phyloP scores from a whole-genome alignment of 352 stramenopile species.

The Phytophthora niederhauseri region DNA sequence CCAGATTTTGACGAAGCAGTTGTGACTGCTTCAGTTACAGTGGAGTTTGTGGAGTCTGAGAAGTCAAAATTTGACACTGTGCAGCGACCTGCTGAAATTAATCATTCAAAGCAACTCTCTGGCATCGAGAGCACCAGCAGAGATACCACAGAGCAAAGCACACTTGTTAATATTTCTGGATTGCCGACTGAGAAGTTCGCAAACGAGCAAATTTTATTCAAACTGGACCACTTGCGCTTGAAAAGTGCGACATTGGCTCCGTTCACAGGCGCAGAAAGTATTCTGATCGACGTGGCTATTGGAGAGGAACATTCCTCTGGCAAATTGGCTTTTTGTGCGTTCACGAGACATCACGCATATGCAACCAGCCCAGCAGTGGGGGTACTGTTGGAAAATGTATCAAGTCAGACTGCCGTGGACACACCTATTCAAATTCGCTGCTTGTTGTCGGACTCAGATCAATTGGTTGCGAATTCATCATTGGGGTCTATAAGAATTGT shows the following conservation, averaged over 20 bases:
- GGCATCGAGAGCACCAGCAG: not conserved
- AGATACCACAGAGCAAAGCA: not conserved
- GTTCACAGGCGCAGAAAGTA: conserved; percentile 42
- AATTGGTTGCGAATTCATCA: conserved; percentile 23
- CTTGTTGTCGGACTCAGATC: conserved; percentile 23
- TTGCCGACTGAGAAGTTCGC: not conserved
- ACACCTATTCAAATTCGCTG: conserved; percentile 31
- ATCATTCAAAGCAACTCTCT: not conserved
- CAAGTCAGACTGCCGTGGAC: conserved; percentile 1
- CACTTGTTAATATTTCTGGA: not conserved
- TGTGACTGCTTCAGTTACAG: conserved; percentile 37
- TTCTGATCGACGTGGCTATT: conserved; percentile 45
- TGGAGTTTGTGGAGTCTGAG: conserved; percentile 37
- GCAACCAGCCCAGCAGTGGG: conserved; percentile 31
- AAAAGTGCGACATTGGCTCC: conserved; percentile 22
- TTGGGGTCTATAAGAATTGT: conserved; percentile 2
- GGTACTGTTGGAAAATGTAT: conserved; percentile 2
- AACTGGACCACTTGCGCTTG: conserved; percentile 44
- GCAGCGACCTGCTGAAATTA: not conserved
- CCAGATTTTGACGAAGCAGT: conserved; percentile 37
- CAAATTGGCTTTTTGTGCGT: conserved; percentile 41
- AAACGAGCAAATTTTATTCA: conserved; percentile 25
- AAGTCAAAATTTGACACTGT: not conserved
- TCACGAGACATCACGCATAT: conserved; percentile 45
- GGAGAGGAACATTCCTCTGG: conserved; percentile 25